A percentile compares a stretch with the other conserved stretches of the same genome.
phyloP scores from a whole-genome alignment of 192 early-diverging fungal genomes.

The Tieghemiomyces parasiticus region DNA sequence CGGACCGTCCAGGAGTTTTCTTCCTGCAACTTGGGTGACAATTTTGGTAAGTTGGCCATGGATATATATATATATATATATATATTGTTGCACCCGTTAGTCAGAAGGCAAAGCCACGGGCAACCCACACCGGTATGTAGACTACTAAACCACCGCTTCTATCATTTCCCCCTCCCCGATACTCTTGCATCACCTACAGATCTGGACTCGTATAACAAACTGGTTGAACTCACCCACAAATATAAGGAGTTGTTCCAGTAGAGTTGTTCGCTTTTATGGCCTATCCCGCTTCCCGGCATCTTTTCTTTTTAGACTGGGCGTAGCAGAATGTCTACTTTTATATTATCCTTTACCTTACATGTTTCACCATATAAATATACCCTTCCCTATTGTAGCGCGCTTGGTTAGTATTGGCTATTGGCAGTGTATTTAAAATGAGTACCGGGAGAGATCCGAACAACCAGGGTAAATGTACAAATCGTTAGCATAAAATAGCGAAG shows the following conservation, averaged over 20 bases:
- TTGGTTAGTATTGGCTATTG: neutral
- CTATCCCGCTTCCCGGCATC: too few species aligned
- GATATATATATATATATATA: too few species aligned
- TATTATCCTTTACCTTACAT: neutral
- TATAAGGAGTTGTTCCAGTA: neutral
- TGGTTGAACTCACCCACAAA: neutral
- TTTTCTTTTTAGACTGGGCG: neutral
- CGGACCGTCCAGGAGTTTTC: constrained; percentile 1
- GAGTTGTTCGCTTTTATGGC: neutral
- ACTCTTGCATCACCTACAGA: too few species aligned
- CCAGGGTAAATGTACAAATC: too few species aligned
- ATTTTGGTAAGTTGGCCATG: too few species aligned
- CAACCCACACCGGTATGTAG: too few species aligned
- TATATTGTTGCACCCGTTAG: too few species aligned
- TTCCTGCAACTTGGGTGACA: neutral
- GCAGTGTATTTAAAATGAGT: neutral
- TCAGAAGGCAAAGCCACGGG: too few species aligned
- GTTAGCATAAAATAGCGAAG: too few species aligned
- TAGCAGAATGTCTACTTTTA: neutral
- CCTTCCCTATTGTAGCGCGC: neutral
- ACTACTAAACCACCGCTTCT: too few species aligned
- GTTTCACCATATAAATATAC: neutral
- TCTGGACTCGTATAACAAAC: neutral
- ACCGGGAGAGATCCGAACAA: neutral
- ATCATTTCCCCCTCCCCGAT: too few species aligned